phyloP scores from a whole-genome alignment of 23 red algal genomes.

The Gracilaria caudata region DNA sequence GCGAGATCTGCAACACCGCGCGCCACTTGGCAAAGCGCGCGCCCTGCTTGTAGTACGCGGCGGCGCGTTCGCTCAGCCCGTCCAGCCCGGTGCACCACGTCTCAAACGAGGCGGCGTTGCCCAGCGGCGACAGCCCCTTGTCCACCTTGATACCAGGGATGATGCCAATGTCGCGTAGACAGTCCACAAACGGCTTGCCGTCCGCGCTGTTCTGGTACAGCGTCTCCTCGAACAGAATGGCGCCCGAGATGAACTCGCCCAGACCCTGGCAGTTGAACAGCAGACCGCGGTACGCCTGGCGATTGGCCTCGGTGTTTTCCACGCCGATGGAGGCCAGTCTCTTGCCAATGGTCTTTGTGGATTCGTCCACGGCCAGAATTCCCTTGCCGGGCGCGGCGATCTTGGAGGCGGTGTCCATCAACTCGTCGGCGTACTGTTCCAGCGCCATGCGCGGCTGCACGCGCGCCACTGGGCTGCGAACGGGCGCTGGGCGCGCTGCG shows the following conservation, averaged over 20 bases:
- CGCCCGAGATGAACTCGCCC: conserved; percentile 95
- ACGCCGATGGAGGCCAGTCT: conserved; percentile 96
- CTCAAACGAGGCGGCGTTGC: conserved; percentile 88
- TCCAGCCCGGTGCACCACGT: conserved; percentile 98
- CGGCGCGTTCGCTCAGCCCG: conserved; percentile 91
- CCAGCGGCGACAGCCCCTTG: conserved; percentile 92
- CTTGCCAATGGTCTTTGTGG: conserved; percentile 99
- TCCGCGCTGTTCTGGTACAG: conserved; percentile 88
- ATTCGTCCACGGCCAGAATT: conserved; percentile 97
- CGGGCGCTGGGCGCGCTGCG: neutral
- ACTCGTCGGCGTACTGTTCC: conserved; percentile 84
- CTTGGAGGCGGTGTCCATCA: conserved; percentile 73
- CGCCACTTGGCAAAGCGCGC: conserved; percentile 99
- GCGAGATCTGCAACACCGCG: conserved; percentile 95
- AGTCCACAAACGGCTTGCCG: conserved; percentile 96
- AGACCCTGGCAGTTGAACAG: conserved; percentile 96
- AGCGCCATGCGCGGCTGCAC: conserved; percentile 56
- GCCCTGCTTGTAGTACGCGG: conserved; percentile 97
- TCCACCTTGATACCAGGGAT: conserved; percentile 99
- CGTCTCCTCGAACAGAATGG: conserved; percentile 99
- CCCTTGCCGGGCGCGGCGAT: conserved; percentile 97
- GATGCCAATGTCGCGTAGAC: conserved; percentile 85
- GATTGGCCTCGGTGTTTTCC: conserved; percentile 93
- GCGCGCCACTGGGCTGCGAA: conserved; percentile 7
- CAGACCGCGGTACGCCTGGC: conserved; percentile 93